Conservation (phyloP, 331 rosid species). For the Pyracantha coccinea region DNA sequence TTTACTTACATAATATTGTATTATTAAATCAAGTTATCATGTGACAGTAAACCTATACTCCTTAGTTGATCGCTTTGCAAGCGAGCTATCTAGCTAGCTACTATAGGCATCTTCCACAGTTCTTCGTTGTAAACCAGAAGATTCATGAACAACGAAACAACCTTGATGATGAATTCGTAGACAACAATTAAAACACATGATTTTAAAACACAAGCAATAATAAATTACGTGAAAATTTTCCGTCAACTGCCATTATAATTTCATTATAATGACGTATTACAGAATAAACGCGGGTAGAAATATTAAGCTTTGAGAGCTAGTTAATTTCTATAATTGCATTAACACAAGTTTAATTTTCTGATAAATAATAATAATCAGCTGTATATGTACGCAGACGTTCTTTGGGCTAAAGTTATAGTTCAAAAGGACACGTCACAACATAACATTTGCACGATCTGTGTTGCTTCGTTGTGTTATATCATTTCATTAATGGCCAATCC, state of each 20-base stretch:
- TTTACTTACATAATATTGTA: no score
- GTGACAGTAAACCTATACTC: no score
- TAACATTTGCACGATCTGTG: neutral
- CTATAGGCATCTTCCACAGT: neutral
- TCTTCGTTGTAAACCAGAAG: neutral
- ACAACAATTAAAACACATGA: neutral
- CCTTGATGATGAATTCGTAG: neutral
- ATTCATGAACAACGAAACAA: no score
- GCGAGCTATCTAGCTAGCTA: no score
- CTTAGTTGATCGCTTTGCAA: no score
- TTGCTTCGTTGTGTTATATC: slow-evolving; percentile 21
- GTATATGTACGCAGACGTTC: neutral
- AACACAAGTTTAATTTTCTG: neutral
- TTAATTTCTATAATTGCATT: slow-evolving; percentile 21
- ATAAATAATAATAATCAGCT: no score
- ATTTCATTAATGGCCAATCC: slow-evolving; percentile 16
- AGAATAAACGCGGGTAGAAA: slow-evolving; percentile 13
- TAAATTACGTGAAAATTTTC: neutral
- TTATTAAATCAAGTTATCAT: no score
- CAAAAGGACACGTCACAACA: slow-evolving; percentile 8
- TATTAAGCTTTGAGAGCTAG: slow-evolving; percentile 17
- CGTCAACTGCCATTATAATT: neutral
- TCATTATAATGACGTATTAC: neutral
- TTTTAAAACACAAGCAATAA: neutral
- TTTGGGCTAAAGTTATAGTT: slow-evolving; percentile 25